Evolutionary conservation across 306 rosid genomes (phyloP).

Genomic region (Prunus padus): DNA sequence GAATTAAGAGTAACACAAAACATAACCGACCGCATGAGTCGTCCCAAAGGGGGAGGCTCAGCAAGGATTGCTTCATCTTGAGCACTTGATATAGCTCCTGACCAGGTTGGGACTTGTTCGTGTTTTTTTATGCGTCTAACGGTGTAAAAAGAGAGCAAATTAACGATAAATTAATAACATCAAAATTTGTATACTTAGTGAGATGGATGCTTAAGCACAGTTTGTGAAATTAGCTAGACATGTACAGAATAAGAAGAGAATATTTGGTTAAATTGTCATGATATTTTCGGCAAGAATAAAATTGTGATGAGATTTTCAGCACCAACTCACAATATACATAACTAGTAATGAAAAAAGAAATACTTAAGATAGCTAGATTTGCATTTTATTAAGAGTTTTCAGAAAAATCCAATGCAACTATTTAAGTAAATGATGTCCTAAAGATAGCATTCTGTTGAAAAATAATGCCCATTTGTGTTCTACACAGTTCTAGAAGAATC

Average conservation of each 20-base stretch:
- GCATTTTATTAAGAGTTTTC: neutral
- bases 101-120: conserved; percentile 36
- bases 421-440: neutral
- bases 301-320: conserved; percentile 17
- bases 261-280: neutral
- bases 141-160: conserved; percentile 12
- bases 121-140: conserved; percentile 66
- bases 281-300: conserved; percentile 29
- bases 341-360: too few species aligned
- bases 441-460: conserved; percentile 45
- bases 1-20: neutral
- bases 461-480: too few species aligned
- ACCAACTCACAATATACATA: neutral
- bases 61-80: conserved; percentile 42
- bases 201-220: neutral
- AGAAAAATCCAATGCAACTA: neutral
- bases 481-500: too few species aligned
- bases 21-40: conserved; percentile 57
- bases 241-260: neutral
- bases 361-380: neutral
- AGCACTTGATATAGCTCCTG: conserved; percentile 30
- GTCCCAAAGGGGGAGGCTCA: conserved; percentile 71
- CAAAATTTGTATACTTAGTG: neutral
- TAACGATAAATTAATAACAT: conserved; percentile 1
- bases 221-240: neutral